Evolutionary conservation across 805 yeast genomes (phyloP).

Genomic region (Lachancea fermentati): DNA sequence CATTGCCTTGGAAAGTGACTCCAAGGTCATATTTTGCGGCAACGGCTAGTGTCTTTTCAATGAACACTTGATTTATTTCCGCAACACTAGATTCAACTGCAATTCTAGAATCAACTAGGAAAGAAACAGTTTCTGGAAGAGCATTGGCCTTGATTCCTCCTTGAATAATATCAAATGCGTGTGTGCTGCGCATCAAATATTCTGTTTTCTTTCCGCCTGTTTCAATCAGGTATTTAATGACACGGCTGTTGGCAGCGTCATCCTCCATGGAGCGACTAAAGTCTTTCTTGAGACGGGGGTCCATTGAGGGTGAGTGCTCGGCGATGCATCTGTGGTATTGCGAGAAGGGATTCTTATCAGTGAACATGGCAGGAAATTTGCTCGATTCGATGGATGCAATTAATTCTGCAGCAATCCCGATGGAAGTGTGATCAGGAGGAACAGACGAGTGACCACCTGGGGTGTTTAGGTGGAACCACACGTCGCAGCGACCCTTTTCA

Average conservation of each 20-base stretch:
- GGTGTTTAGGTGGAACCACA: constrained; percentile 32
- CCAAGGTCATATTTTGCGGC: constrained; percentile 45
- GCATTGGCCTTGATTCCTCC: constrained; percentile 70
- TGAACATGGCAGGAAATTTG: constrained; percentile 40
- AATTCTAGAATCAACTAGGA: constrained; percentile 53
- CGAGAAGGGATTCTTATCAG: constrained; percentile 52
- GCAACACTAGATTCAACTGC: constrained; percentile 42
- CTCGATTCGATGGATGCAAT: constrained; percentile 48
- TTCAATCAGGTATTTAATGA: constrained; percentile 12
- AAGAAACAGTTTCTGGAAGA: constrained; percentile 51
- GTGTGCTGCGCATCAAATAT: constrained; percentile 41
- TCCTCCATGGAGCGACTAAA: constrained; percentile 14
- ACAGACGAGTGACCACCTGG: constrained; percentile 57
- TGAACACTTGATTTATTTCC: constrained; percentile 35
- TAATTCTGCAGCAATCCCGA: constrained; percentile 61
- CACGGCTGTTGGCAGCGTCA: constrained; percentile 12
- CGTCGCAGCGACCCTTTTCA: constrained; percentile 52
- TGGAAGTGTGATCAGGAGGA: constrained; percentile 65
- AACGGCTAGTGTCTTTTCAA: constrained; percentile 32
- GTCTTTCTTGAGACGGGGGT: constrained; percentile 9
- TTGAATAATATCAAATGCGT: constrained; percentile 51
- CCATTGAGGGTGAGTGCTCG: constrained; percentile 23
- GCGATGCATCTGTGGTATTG: constrained; percentile 59
- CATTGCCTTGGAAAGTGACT: constrained; percentile 34
- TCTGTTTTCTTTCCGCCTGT: constrained; percentile 22